These are phyloP conservation scores for Pelargonium fulgidum DNA, from an alignment of 441 rosid species.

Conservation along the genomic window DNA sequence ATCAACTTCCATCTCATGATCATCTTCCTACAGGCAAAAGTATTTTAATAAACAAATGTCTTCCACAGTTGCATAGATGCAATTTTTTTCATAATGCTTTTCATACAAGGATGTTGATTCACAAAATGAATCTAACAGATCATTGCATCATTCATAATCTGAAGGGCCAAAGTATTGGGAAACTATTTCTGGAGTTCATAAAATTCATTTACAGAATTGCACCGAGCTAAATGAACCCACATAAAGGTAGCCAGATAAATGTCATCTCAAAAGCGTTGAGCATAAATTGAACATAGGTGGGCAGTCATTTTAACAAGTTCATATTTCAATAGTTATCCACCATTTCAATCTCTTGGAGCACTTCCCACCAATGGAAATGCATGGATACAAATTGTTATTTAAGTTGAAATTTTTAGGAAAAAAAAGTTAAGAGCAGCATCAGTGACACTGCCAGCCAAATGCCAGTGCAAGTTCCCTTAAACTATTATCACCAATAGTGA, in stretches of 20 bases:
- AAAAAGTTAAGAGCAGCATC: not conserved
- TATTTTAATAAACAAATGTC: not conserved
- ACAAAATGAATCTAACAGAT: not conserved
- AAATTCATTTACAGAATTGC: not conserved
- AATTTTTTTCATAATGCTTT: not conserved
- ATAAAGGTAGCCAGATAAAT: not conserved
- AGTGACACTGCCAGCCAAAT: not conserved
- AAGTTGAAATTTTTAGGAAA: not conserved
- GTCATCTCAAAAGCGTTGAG: not conserved
- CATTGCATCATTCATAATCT: not conserved
- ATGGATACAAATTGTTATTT: no score
- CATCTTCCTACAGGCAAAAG: slow-evolving; percentile 34
- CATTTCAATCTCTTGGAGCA: no score
- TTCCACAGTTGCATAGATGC: not conserved
- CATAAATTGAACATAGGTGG: not conserved
- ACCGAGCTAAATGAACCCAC: not conserved
- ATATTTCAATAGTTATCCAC: not conserved
- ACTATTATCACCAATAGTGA: not conserved
- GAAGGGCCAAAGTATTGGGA: no score
- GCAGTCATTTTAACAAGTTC: not conserved
- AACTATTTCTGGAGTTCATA: not conserved
- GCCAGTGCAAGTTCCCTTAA: not conserved
- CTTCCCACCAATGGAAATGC: no score
- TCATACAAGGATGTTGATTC: not conserved
- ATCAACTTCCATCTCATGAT: slow-evolving; percentile 53